Base-by-base conservation (phyloP, 768 basidiomycete species). In the Leccinum fibrillosum region DNA sequence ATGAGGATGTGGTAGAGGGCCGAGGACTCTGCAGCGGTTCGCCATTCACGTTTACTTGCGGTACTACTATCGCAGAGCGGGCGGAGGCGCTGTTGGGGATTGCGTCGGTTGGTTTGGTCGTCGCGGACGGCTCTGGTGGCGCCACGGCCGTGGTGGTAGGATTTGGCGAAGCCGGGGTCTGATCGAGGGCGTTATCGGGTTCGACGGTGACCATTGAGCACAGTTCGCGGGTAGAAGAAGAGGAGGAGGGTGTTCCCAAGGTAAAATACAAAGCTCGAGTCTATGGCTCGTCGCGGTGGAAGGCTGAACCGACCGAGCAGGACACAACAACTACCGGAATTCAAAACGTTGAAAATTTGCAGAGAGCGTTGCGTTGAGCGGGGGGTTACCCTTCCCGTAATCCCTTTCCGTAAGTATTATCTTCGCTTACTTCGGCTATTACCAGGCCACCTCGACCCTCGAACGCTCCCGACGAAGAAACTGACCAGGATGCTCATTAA, bases 1-100 rank as follows among this genome's bases (percentile, higher is more conserved):
- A 53, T 0, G 28, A 13, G n/a, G 67, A 65, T 2, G 61, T 63
- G 28, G 59, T 68, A n/a, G 73, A 72, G 8, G 69, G 74, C 34
- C 72, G 68, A 49, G 68, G 72, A 54, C 68, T 75, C 42, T 59
- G 62, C 11, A 73, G 19, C 5, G 72, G 72, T 25, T 74, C 70
- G 21, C 72, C 72, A 45, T 73, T 73, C 32, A 73, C 70, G 56
- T 73, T 73, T 19, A 73, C 74, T 35, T 75, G 72, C 3, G 72
- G 72, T 44, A 73, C 74, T 25, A 64, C 57, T 52, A 73, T 49
- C 50, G 61, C 52, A 21, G 55, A 7, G 26, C 58, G 55, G 23
- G 58, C 9, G 34, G 68, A 39, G 25, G 56, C 23, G 32, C 61
- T 59, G 49, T 63, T 61, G 12, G 63, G 32, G 11, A 56, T 37